Conservation (phyloP, 2,329 filamentous ascomycete genomes). For the Blastomyces silverae region DNA sequence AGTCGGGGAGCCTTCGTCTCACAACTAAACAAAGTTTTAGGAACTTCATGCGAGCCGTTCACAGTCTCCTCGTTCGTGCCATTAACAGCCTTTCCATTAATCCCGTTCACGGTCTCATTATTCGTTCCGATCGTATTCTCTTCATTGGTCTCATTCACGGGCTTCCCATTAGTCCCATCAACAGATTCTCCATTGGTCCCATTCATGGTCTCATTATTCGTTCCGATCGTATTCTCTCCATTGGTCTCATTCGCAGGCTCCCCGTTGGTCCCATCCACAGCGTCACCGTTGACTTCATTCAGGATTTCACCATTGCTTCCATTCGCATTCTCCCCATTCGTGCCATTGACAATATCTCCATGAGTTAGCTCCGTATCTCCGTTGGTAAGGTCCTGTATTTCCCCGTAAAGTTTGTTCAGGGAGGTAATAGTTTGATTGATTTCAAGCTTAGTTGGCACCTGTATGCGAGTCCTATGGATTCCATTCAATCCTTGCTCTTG, state of each 20-base stretch:
- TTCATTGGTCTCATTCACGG: not conserved
- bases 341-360: not conserved
- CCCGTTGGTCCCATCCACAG: not conserved
- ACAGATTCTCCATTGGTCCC: not conserved
- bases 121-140: not conserved
- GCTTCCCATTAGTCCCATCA: not conserved
- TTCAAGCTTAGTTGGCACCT: conserved; percentile 7
- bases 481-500: conserved; percentile 13
- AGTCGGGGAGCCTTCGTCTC: conserved; percentile 8
- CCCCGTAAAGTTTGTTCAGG: conserved; percentile 7
- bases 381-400: not conserved
- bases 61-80: not conserved
- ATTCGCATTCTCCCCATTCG: not conserved
- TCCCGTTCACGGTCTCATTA: not conserved
- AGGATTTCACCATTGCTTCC: not conserved
- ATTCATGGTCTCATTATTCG: not conserved
- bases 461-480: conserved; percentile 15
- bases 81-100: not conserved
- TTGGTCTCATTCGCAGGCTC: not conserved
- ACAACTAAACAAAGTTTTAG: not conserved
- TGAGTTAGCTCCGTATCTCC: not conserved
- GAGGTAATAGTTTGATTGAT: conserved; percentile 4
- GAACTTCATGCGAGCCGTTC: not conserved
- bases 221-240: not conserved
- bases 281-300: not conserved